Conservation (phyloP, 192 early-diverging fungal species). For the Coemansia sp. region DNA sequence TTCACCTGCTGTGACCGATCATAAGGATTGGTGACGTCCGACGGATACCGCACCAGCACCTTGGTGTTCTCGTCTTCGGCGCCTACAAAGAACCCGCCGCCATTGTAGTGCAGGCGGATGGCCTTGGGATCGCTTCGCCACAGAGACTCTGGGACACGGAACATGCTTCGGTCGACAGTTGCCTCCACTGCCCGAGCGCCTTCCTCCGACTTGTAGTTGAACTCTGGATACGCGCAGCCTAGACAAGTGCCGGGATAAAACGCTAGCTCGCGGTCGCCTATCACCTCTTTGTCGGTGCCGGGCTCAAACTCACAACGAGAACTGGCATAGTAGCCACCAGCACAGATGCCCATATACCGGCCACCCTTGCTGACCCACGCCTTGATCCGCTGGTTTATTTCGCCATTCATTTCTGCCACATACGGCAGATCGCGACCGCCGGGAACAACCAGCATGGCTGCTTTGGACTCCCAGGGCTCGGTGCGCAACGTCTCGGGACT, state of each 20-base stretch:
- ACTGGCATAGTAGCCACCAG: slow-evolving; percentile 83
- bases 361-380: slow-evolving; percentile 75
- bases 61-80: slow-evolving; percentile 13
- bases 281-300: slow-evolving; percentile 60
- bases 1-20: slow-evolving; percentile 25
- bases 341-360: slow-evolving; percentile 88
- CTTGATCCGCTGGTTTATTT: slow-evolving; percentile 60
- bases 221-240: slow-evolving; percentile 78
- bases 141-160: slow-evolving; percentile 17
- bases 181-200: slow-evolving; percentile 67
- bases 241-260: slow-evolving; percentile 67
- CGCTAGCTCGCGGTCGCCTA: slow-evolving; percentile 69
- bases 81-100: slow-evolving; percentile 66
- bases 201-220: slow-evolving; percentile 78
- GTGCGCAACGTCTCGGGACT: slow-evolving; percentile 64
- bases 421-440: slow-evolving; percentile 88
- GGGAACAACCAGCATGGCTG: slow-evolving; percentile 82
- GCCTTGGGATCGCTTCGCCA: slow-evolving; percentile 44
- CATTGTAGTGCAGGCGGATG: slow-evolving; percentile 66
- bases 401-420: slow-evolving; percentile 64
- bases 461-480: slow-evolving; percentile 89
- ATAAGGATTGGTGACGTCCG: slow-evolving; percentile 38
- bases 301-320: slow-evolving; percentile 75
- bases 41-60: slow-evolving; percentile 44
- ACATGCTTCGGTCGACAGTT: slow-evolving; percentile 31